These are phyloP conservation scores for Antrodiella citrinella DNA, from an alignment of 768 basidiomycete genomes.

Conservation along the genomic window DNA sequence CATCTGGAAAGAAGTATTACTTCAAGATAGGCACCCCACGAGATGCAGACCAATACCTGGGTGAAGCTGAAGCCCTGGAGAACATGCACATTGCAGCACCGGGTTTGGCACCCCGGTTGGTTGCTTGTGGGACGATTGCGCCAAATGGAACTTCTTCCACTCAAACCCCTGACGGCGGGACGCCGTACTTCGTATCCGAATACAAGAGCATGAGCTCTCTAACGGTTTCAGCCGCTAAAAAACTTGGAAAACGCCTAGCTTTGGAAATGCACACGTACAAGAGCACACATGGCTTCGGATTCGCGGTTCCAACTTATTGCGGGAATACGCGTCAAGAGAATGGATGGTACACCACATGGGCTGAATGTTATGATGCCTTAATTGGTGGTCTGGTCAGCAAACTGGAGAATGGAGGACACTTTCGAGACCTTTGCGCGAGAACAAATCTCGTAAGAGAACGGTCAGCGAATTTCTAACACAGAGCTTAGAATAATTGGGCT, in stretches of 20 bases:
- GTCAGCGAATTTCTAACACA: constrained; percentile 23
- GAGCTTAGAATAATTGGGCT: not conserved
- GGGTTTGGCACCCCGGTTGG: constrained; percentile 50
- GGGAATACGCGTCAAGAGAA: constrained; percentile 63
- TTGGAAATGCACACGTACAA: constrained; percentile 54
- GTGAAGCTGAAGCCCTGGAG: constrained; percentile 63
- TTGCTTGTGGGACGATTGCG: constrained; percentile 38
- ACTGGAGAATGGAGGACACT: constrained; percentile 33
- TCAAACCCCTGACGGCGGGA: constrained; percentile 25
- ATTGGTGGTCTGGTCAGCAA: constrained; percentile 49
- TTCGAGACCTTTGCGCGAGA: constrained; percentile 39
- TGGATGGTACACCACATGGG: constrained; percentile 70
- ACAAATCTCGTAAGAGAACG: constrained; percentile 40
- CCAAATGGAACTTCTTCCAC: constrained; percentile 9
- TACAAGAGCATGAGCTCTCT: constrained; percentile 55
- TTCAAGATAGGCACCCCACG: constrained; percentile 45
- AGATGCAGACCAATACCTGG: constrained; percentile 58
- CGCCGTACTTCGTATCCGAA: constrained; percentile 66
- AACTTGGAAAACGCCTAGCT: constrained; percentile 55
- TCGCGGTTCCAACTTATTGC: constrained; percentile 68
- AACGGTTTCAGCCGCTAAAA: constrained; percentile 34
- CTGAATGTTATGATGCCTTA: constrained; percentile 55
- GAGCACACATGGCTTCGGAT: constrained; percentile 56
- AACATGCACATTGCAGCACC: constrained; percentile 60
- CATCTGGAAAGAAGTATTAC: constrained; percentile 51